Evolutionary conservation across 1,139 yeast genomes (phyloP).

Genomic region (Trichomonascaceae sp.): DNA sequence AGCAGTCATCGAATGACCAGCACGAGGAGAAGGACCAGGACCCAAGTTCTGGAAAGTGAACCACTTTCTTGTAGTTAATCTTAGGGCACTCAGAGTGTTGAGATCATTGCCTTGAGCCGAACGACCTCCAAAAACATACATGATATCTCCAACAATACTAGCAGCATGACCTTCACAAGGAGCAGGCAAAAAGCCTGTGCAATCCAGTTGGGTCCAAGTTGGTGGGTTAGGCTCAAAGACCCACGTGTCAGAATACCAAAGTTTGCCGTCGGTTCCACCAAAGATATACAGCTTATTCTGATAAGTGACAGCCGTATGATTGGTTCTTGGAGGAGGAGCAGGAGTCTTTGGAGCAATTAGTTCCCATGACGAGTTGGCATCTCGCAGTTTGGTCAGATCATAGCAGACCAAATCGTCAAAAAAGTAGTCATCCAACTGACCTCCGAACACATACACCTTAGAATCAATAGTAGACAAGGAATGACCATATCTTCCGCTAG

Average conservation of each 20-base stretch:
- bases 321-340: constrained; percentile 77
- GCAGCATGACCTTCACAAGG: constrained; percentile 93
- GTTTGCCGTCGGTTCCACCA: constrained; percentile 83
- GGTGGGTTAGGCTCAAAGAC: constrained; percentile 64
- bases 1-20: constrained; percentile 90
- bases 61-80: constrained; percentile 69
- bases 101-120: constrained; percentile 67
- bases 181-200: constrained; percentile 63
- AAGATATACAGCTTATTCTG: constrained; percentile 82
- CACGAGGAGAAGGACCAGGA: constrained; percentile 73
- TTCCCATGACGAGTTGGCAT: constrained; percentile 81
- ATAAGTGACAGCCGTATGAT: constrained; percentile 81
- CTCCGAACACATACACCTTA: constrained; percentile 83
- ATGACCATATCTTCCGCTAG: constrained; percentile 93
- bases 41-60: constrained; percentile 52
- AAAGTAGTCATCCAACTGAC: constrained; percentile 84
- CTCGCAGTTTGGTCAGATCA: constrained; percentile 82
- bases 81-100: constrained; percentile 67
- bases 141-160: constrained; percentile 66
- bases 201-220: constrained; percentile 51
- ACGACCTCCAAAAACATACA: constrained; percentile 90
- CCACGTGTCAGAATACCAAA: constrained; percentile 75
- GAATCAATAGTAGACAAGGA: constrained; percentile 65
- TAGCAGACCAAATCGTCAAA: constrained; percentile 82
- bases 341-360: constrained; percentile 34